Conservation (phyloP, 2,329 filamentous ascomycete species). For the Exserohilum rostratum region DNA sequence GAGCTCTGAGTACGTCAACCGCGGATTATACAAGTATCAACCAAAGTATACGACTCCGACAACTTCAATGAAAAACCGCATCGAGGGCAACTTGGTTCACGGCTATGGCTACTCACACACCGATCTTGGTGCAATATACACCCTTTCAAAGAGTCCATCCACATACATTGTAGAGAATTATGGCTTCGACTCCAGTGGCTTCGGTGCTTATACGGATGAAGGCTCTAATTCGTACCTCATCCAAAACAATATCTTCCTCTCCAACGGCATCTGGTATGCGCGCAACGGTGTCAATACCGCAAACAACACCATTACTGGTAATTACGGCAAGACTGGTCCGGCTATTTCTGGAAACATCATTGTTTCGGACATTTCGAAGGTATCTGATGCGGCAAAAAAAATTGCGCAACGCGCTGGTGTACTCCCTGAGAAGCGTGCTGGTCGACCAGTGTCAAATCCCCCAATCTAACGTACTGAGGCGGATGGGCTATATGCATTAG, state of each 20-base stretch:
- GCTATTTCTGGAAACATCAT: slow-evolving; percentile 13
- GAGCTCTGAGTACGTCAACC: slow-evolving; percentile 19
- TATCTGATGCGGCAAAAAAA: slow-evolving; percentile 7
- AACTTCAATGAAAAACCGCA: slow-evolving; percentile 13
- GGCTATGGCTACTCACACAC: slow-evolving; percentile 20
- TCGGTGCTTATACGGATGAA: slow-evolving; percentile 20
- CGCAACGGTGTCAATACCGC: slow-evolving; percentile 20
- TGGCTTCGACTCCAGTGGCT: slow-evolving; percentile 17
- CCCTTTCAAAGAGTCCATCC: slow-evolving; percentile 18
- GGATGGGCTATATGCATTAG: no score
- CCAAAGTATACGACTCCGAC: slow-evolving; percentile 21
- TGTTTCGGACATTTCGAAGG: slow-evolving; percentile 7
- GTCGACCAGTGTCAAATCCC: slow-evolving; percentile 16
- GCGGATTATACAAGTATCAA: slow-evolving; percentile 22
- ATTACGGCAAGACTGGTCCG: slow-evolving; percentile 15
- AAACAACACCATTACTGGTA: slow-evolving; percentile 17
- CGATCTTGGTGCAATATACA: slow-evolving; percentile 19
- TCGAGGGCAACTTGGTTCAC: slow-evolving; percentile 18
- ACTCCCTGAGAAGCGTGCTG: slow-evolving; percentile 10
- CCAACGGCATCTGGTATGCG: slow-evolving; percentile 17
- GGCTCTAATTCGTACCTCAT: slow-evolving; percentile 17
- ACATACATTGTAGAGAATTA: slow-evolving; percentile 18
- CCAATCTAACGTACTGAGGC: neutral
- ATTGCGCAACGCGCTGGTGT: slow-evolving; percentile 15
- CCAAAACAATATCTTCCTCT: slow-evolving; percentile 16